A percentile compares a stretch with the other conserved stretches of the same genome.
Conservation (phyloP, 2,329 filamentous ascomycete genomes). For the Lojkania enalia region DNA sequence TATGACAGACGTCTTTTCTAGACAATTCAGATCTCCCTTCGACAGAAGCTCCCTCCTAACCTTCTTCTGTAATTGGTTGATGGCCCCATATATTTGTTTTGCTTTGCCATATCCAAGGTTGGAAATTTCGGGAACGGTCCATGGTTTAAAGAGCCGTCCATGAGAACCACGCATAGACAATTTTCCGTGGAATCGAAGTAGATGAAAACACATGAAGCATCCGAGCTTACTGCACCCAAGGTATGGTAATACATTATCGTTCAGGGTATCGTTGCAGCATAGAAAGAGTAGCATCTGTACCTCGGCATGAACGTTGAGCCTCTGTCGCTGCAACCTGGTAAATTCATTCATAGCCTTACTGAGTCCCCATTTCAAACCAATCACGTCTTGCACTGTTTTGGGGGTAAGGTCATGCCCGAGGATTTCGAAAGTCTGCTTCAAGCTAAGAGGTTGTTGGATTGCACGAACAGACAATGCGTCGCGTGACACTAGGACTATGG, state of each 20-base stretch:
- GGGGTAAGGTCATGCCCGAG: slow-evolving; percentile 11
- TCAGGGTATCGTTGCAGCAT: slow-evolving; percentile 11
- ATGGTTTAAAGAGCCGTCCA: slow-evolving; percentile 27
- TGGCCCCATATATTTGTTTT: slow-evolving; percentile 16
- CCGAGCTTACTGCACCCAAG: slow-evolving; percentile 29
- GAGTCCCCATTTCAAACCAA: slow-evolving; percentile 19
- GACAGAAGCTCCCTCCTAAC: slow-evolving; percentile 19
- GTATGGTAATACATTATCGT: slow-evolving; percentile 17
- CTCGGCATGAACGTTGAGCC: slow-evolving; percentile 24
- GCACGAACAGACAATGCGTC: slow-evolving; percentile 10
- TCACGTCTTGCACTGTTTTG: slow-evolving; percentile 12
- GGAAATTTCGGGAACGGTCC: slow-evolving; percentile 22
- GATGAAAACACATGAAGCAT: slow-evolving; percentile 26
- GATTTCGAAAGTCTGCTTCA: slow-evolving; percentile 19
- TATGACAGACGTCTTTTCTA: slow-evolving; percentile 24
- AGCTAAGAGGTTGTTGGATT: slow-evolving; percentile 15
- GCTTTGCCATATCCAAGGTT: slow-evolving; percentile 20
- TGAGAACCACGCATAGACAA: slow-evolving; percentile 25
- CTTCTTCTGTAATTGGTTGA: slow-evolving; percentile 23
- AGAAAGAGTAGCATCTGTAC: slow-evolving; percentile 26
- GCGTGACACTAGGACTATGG: slow-evolving; percentile 16
- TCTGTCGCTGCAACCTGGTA: slow-evolving; percentile 23
- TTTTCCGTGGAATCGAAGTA: slow-evolving; percentile 21
- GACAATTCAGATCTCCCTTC: slow-evolving; percentile 11
- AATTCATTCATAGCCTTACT: slow-evolving; percentile 20